Base-by-base conservation (phyloP, 2,329 filamentous ascomycete species). In the Botrytis paeoniae region DNA sequence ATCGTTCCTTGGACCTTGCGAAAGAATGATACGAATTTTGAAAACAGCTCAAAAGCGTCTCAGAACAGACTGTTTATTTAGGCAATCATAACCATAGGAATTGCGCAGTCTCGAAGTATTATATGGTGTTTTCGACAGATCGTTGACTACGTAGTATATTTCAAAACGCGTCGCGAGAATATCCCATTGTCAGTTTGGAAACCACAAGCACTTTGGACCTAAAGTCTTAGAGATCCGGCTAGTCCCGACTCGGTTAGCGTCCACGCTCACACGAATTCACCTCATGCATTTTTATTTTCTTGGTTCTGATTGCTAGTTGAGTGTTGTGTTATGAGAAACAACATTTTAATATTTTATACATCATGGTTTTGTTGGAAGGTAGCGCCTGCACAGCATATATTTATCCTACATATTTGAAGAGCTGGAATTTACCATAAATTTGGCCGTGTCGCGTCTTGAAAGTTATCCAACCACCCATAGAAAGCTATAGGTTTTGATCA, bases 101-200 rank as follows among this genome's bases (percentile, higher is more conserved):
- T 54, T 57, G 64, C 45, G 64, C 64, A 57, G 45, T 68, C 48
- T 68, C 35, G 12, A 22, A 29, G 45, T 39, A 54, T 68, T 29
- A 25, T 41, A 41, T 68, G n/a, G 48, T 68, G n/a, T 41, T 54
- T 64, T 25, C 18, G 48, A 41, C 10, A 57, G 39, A 54, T 69
- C 48, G 48, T 41, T 57, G 48, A n/a, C 39, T 68, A 57, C n/a
- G 2, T 32, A 57, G n/a, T 57, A 41, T 57, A 69, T 57, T 57
- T 57, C 65, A 69, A 7, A 41, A 57, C 65, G 65, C 65, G 65
- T 69, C 48, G 65, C 65, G 65, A 57, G 48, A 57, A 57, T 51
- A 69, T 69, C 37, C 51, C 25, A 65, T 41, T 68, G 45, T 41
- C 65, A 16, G 25, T 41, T 54, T 68, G 48, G 16, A 25, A 65